Base-by-base conservation (phyloP, 225 moss, liverwort and hornwort species). In the Physcomitrellopsis africana region DNA sequence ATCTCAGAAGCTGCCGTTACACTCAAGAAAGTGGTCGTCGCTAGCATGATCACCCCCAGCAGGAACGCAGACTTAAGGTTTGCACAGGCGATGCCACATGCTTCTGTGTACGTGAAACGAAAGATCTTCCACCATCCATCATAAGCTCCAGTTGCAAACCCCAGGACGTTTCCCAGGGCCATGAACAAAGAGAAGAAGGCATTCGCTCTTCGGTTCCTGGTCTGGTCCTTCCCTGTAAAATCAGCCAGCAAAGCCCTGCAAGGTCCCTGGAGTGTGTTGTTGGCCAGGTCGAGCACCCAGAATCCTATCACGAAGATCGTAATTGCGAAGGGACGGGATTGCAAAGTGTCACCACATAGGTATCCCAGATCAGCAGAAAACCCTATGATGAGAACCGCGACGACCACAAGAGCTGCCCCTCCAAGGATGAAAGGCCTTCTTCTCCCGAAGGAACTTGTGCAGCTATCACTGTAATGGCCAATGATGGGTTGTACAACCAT, bases 401-500 rank as follows among this genome's bases (percentile, higher is more conserved):
- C 7, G 7, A 88, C 62, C 74, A 92, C 92, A 0, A 92, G 73
- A 8, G 75, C 19, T 11, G 92, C 84, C 6, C 92, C 92, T 9
- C 51, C 54, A 5, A 88, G 1, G 51, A 92, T 90, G 57, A 92
- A 92, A 1, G 92, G 90, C 19, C 92, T 46, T 3, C 92, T 84
- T 22, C 92, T 79, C 3, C 92, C 92, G 14, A 78, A 92, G 0
- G 44, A 32, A 70, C 84, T 86, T 9, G 90, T 83, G 67, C 90
- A 90, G 47, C 75, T 80, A 59, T 92, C 92, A 51, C 90, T 90
- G 71, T 90, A 92, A 49, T 88, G 88, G 10, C 92, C 92, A 18
- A 92, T 53, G 19, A 92, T 78, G 20, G 92, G 92, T 52, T 92
- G 92, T 14, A 92, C 88, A n/a, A 92, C 77, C 90, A 92, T 86